Evolutionary conservation across 495 filamentous ascomycete species (phyloP).

Genomic region (Amniculicola lignicola): DNA sequence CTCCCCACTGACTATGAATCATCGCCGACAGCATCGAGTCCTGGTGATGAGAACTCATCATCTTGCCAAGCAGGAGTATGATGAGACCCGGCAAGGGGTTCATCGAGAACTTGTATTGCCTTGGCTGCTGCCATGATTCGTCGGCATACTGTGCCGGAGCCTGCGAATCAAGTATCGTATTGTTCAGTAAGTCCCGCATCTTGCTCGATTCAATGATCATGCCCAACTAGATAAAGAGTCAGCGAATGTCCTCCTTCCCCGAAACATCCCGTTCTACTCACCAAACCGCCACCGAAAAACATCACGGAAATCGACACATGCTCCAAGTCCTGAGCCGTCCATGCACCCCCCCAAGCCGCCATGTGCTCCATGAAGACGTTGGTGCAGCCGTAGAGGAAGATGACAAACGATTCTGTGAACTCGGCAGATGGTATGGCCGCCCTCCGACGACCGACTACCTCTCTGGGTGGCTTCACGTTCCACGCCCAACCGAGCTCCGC

Average conservation of each 20-base stretch:
- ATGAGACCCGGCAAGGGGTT: constrained; percentile 89
- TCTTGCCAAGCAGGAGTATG: constrained; percentile 79
- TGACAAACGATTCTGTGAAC: constrained; percentile 81
- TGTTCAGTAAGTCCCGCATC: constrained; percentile 70
- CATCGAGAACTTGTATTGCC: constrained; percentile 69
- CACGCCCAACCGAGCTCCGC: constrained; percentile 93
- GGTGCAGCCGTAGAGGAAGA: constrained; percentile 81
- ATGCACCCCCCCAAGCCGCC: constrained; percentile 62
- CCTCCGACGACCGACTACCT: constrained; percentile 56
- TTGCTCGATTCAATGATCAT: constrained; percentile 84
- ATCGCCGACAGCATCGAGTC: constrained; percentile 78
- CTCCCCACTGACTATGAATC: constrained; percentile 94
- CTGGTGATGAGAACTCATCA: constrained; percentile 96
- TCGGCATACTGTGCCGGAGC: constrained; percentile 44
- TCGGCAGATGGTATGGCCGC: constrained; percentile 74
- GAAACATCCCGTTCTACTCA: constrained; percentile 54
- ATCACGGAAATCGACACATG: constrained; percentile 90
- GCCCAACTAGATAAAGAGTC: constrained; percentile 57
- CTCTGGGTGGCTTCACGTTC: constrained; percentile 73
- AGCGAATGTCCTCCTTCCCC: constrained; percentile 15
- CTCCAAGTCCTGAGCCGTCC: constrained; percentile 79
- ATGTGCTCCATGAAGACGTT: constrained; percentile 96
- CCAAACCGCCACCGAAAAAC: constrained; percentile 92
- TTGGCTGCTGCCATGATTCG: constrained; percentile 56
- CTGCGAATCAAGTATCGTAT: constrained; percentile 49